These are phyloP conservation scores for Penicillium sp. DNA, from an alignment of 2,329 filamentous ascomycete species.

Conservation along the genomic window DNA sequence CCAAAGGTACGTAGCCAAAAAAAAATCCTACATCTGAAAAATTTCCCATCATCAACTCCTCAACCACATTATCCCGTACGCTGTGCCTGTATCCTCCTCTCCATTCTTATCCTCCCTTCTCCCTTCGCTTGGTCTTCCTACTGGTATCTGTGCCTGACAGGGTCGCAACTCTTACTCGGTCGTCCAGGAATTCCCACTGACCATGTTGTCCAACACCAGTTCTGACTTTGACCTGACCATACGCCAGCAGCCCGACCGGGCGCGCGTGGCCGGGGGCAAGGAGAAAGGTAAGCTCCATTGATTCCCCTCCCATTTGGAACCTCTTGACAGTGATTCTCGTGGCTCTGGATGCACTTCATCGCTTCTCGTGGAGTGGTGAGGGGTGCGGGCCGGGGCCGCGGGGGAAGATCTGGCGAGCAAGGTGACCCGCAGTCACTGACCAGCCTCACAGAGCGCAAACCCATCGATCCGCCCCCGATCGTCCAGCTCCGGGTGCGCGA, in stretches of 20 bases:
- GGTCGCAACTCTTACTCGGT: conserved; percentile 33
- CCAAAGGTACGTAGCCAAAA: conserved; percentile 39
- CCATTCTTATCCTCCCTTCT: not conserved
- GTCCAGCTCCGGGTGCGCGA: conserved; percentile 66
- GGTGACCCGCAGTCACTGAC: conserved; percentile 16
- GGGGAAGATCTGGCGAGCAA: conserved; percentile 1
- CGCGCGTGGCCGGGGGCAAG: conserved; percentile 69
- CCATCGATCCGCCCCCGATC: conserved; percentile 81
- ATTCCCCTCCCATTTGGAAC: not conserved
- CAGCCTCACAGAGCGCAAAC: conserved; percentile 68
- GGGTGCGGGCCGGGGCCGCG: not conserved
- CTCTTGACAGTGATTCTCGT: not conserved
- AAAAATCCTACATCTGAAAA: not conserved
- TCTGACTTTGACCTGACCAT: conserved; percentile 60
- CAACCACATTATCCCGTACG: not conserved
- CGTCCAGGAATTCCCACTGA: conserved; percentile 40
- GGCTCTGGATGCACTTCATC: not conserved
- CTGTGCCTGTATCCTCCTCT: not conserved
- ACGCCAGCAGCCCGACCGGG: conserved; percentile 68
- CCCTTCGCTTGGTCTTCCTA: conserved; percentile 9
- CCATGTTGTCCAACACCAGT: conserved; percentile 48
- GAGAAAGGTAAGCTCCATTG: conserved; percentile 63
- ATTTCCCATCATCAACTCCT: not conserved
- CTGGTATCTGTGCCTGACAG: conserved; percentile 16
- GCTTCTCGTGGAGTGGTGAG: not conserved